Base-by-base conservation (phyloP, 352 stramenopile genomes). In the Saprolegnia parasitica region DNA sequence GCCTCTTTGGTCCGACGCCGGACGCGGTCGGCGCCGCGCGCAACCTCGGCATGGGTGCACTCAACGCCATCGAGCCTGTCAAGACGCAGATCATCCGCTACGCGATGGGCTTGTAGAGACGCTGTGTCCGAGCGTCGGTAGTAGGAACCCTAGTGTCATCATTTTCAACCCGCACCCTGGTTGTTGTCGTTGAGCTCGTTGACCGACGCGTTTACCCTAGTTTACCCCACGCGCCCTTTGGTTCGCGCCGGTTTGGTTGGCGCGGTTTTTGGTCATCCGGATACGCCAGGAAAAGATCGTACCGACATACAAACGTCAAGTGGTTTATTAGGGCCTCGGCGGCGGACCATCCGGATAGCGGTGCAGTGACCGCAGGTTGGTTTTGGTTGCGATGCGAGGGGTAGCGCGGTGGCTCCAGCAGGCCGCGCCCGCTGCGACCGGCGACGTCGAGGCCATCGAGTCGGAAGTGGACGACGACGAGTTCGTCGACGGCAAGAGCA, bases 81-180 rank as follows among this genome's bases (percentile, higher is more conserved):
- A 96, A 96, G 87, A 81, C 92, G 76, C 80, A 93, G 76, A 93
- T 95, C 76, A 91, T 93, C 82, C 83, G 84, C 72, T 95, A 95
- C 74, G 87, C 87, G 13, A 95, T 93, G 85, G 87, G 87, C 39
- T 73, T 95, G 73, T 57, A 68, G 62, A 68, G 21, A 18, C n/a
- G 35, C 26, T 15, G 21, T 40, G 52, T 60, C 11, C n/a, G n/a
- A 55, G 29, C 29, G 24, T 55, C n/a, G 2, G 5, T 6, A 55
- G 47, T 55, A 55, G 24, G n/a, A 55, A 55, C n/a, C n/a, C n/a
- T 29, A 55, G 47, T 55, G 24, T 55, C 29, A 35, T 35, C 29
- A 35, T 35, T 2, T 35, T 5, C 29, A 35, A 52, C 46, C 46
- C 21, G 18, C 46, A 52, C 21, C 18, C 21, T 52, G 46, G 46